A percentile compares a stretch with the other conserved stretches of the same genome.
phyloP scores from a whole-genome alignment of 2,329 filamentous ascomycete genomes.

The Rachicladosporium sp. region DNA sequence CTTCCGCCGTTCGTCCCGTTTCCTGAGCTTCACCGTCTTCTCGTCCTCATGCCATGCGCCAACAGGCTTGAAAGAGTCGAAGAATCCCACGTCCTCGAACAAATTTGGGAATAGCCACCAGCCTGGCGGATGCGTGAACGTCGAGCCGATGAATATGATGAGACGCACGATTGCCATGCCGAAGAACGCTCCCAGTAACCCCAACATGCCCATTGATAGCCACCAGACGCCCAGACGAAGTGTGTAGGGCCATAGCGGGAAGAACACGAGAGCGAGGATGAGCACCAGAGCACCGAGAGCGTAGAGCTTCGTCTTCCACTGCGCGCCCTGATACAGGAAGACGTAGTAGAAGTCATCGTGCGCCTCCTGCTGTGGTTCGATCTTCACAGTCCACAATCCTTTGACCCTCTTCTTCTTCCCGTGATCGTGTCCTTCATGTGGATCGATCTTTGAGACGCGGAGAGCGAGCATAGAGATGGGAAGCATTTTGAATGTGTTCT shows the following conservation, averaged over 20 bases:
- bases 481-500: slow-evolving; percentile 89
- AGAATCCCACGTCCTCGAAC: slow-evolving; percentile 96
- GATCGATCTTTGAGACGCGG: slow-evolving; percentile 72
- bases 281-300: slow-evolving; percentile 67
- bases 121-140: slow-evolving; percentile 71
- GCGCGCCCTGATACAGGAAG: slow-evolving; percentile 89
- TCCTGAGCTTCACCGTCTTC: slow-evolving; percentile 25
- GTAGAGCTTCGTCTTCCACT: slow-evolving; percentile 88
- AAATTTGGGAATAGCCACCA: slow-evolving; percentile 98
- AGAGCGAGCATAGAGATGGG: slow-evolving; percentile 89
- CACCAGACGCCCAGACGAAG: slow-evolving; percentile 94
- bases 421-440: slow-evolving; percentile 59
- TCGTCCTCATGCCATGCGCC: slow-evolving; percentile 82
- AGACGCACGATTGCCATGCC: slow-evolving; percentile 94
- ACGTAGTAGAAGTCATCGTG: slow-evolving; percentile 84
- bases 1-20: slow-evolving; percentile 22
- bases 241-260: slow-evolving; percentile 89
- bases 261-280: slow-evolving; percentile 83
- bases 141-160: slow-evolving; percentile 86
- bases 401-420: slow-evolving; percentile 79
- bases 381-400: slow-evolving; percentile 88
- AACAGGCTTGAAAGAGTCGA: slow-evolving; percentile 88
- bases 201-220: slow-evolving; percentile 83
- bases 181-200: slow-evolving; percentile 86
- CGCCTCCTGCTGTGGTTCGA: slow-evolving; percentile 91